Evolutionary conservation across 164 flowering plant species (phyloP), one percentile per base, ranked within the genome.

Genomic region (Taxillus chinensis): DNA sequence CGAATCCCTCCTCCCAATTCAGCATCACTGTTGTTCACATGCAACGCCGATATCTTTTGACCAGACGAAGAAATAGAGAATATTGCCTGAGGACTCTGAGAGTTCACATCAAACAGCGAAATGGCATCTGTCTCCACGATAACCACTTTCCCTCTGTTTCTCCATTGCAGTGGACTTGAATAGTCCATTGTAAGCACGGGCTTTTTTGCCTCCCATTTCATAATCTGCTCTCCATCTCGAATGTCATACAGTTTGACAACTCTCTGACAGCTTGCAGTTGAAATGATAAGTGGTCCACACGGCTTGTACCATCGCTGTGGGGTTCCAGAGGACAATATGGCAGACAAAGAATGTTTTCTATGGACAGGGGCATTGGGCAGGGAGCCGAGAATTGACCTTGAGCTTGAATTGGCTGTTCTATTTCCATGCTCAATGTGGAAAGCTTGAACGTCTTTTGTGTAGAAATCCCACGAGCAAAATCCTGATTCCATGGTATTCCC

Each of bases 401-500:
- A 65, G 27, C 27, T 27, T 27, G 27, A 27, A 27, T 27, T 27
- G 61, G 27, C 27, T 27, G 57, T 59, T 13, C 71, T 41, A 27
- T 62, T 64, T 59, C 70, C 85, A 60, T 70, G 77, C 72, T 90
- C 97, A 52, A 75, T 56, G 27, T 79, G 96, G 63, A 83, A 85
- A 67, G 97, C 87, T 62, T 65, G 71, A 59, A 93, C 83, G 16
- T 80, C 87, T 77, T 84, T 90, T 38, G 76, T 73, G 66, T 90
- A 93, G 68, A 86, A 93, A 63, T 93, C 97, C 99, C 99, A 93
- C 2, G 92, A 85, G 70, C 99, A 93, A 72, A 93, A 90, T 8
- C 97, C 99, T 57, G 97, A 75, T 60, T 79, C 86, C 64, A 82
- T 65, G 10, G 84, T 69, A 70, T 82, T 86, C 41, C 99, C 97